A percentile compares a stretch with the other conserved stretches of the same genome.
Evolutionary conservation across 2,329 filamentous ascomycete genomes (phyloP).

Genomic region (Talaromyces sp.): DNA sequence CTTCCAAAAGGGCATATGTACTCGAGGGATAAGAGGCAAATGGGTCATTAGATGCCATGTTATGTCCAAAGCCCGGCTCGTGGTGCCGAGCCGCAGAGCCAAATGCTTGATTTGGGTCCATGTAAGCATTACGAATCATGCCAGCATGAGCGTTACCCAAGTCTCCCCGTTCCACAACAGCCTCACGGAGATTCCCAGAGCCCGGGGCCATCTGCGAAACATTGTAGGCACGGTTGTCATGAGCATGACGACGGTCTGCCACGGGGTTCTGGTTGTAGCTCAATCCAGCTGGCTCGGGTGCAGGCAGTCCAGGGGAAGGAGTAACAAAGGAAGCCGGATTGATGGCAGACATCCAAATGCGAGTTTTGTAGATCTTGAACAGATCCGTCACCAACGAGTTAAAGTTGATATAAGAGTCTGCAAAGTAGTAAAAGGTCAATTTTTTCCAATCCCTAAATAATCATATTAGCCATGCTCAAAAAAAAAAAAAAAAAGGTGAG

Average conservation of each 20-base stretch:
- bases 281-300: slow-evolving; percentile 63
- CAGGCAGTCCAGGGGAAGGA: slow-evolving; percentile 65
- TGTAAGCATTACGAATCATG: slow-evolving; percentile 27
- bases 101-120: slow-evolving; percentile 30
- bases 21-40: slow-evolving; percentile 27
- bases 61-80: slow-evolving; percentile 24
- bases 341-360: slow-evolving; percentile 99
- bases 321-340: slow-evolving; percentile 94
- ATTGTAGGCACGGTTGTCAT: slow-evolving; percentile 27
- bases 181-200: slow-evolving; percentile 16
- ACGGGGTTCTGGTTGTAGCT: slow-evolving; percentile 42
- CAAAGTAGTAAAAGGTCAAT: slow-evolving; percentile 97
- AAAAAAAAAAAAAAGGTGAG: neutral
- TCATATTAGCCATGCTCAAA: slow-evolving; percentile 11
- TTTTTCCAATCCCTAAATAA: slow-evolving; percentile 89
- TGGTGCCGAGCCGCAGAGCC: slow-evolving; percentile 25
- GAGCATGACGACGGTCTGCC: slow-evolving; percentile 36
- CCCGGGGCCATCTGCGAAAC: slow-evolving; percentile 15
- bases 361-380: slow-evolving; percentile 98
- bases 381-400: slow-evolving; percentile 94
- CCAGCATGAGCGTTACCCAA: slow-evolving; percentile 21
- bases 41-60: slow-evolving; percentile 26
- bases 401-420: slow-evolving; percentile 97
- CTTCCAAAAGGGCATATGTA: slow-evolving; percentile 30
- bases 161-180: slow-evolving; percentile 25